These are phyloP conservation scores for Phlyctochytrium bullatum DNA, from an alignment of 192 early-diverging fungal genomes.

Conservation along the genomic window DNA sequence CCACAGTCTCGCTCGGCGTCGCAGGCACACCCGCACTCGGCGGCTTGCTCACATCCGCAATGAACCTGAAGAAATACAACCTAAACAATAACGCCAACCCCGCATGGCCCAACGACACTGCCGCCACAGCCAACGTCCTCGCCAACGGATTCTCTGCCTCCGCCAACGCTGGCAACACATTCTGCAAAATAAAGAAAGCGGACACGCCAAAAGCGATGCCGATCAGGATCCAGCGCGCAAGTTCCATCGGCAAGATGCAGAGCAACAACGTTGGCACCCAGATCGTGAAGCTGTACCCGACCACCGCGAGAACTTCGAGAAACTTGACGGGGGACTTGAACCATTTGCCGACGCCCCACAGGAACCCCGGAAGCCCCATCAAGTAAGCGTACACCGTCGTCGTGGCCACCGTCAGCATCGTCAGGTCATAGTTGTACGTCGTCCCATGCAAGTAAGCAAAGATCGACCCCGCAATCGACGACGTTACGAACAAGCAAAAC, in stretches of 20 bases:
- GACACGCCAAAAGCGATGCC: neutral
- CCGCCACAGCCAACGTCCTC: neutral
- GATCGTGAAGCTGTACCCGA: conserved; percentile 87
- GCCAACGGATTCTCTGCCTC: neutral
- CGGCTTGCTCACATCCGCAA: neutral
- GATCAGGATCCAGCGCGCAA: neutral
- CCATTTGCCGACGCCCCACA: conserved; percentile 84
- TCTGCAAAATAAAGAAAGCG: neutral
- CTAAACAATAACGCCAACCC: neutral
- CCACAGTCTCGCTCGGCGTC: no score
- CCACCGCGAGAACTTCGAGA: conserved; percentile 80
- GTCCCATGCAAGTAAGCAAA: conserved; percentile 52
- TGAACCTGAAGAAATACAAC: neutral
- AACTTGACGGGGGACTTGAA: conserved; percentile 73
- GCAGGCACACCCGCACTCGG: no score
- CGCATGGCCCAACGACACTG: neutral
- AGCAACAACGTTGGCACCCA: conserved; percentile 77
- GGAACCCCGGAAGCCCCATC: conserved; percentile 60
- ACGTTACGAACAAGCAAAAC: conserved; percentile 91
- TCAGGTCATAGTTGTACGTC: conserved; percentile 67
- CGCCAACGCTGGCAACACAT: neutral
- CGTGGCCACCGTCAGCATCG: conserved; percentile 75
- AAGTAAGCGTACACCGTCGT: conserved; percentile 82
- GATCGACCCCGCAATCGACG: conserved; percentile 83
- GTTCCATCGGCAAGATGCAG: neutral